Conservation (phyloP, 306 rosid species). For the Glycine soja region DNA sequence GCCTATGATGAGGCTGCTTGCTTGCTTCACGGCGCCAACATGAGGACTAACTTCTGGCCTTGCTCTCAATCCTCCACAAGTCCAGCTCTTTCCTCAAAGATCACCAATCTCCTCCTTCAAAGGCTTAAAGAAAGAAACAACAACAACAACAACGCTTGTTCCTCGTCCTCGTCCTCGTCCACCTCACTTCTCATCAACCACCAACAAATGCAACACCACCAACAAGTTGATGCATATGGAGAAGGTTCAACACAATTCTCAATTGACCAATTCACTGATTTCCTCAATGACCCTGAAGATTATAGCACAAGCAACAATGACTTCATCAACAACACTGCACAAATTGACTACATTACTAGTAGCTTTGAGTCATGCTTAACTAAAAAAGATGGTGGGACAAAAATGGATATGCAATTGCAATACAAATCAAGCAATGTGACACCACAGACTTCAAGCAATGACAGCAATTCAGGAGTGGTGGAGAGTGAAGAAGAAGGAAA, state of each 20-base stretch:
- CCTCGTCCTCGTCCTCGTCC: constrained; percentile 42
- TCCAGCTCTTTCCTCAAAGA: constrained; percentile 90
- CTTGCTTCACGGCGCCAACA: constrained; percentile 90
- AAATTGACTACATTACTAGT: constrained; percentile 65
- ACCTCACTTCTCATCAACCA: constrained; percentile 48
- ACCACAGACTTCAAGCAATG: constrained; percentile 53
- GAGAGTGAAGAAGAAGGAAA: constrained; percentile 60
- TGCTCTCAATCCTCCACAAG: constrained; percentile 66
- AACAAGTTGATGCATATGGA: constrained; percentile 44
- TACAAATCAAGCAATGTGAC: constrained; percentile 51
- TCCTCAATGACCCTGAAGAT: constrained; percentile 80
- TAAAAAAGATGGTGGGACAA: constrained; percentile 52
- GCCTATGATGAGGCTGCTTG: constrained; percentile 99
- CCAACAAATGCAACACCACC: constrained; percentile 50
- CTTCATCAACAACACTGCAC: constrained; percentile 42
- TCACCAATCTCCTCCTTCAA: constrained; percentile 87
- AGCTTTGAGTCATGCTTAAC: constrained; percentile 75
- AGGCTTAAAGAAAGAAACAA: constrained; percentile 85
- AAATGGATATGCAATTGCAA: constrained; percentile 36
- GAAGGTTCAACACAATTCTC: constrained; percentile 54
- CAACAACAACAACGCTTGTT: constrained; percentile 20
- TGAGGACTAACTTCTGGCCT: constrained; percentile 95
- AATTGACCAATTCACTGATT: constrained; percentile 65
- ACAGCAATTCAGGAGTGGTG: constrained; percentile 51
- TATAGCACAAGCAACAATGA: constrained; percentile 54